Percentiles rank a stretch among this genome's conserved stretches.
Conservation (phyloP, 148 eudicot genomes). For the Vaccinium corymbosum region DNA sequence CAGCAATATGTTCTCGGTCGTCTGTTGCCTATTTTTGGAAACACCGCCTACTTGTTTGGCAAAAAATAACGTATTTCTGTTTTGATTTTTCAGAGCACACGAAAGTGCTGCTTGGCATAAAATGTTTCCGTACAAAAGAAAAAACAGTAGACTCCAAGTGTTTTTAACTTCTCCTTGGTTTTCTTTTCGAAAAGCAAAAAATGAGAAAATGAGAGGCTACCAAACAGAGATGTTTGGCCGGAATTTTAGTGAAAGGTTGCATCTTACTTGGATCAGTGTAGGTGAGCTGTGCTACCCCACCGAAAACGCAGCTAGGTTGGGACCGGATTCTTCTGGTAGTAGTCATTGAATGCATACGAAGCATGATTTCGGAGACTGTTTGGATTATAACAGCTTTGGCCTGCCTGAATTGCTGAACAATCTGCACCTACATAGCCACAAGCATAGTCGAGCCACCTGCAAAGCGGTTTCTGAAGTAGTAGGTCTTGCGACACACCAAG, state of each 20-base stretch:
- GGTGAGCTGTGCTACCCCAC: slow-evolving; percentile 79
- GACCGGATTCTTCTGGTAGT: slow-evolving; percentile 89
- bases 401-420: slow-evolving; percentile 75
- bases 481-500: slow-evolving; percentile 89
- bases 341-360: slow-evolving; percentile 81
- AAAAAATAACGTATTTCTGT: neutral
- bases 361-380: slow-evolving; percentile 71
- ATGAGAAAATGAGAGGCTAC: neutral
- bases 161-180: neutral
- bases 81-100: neutral
- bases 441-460: slow-evolving; percentile 93
- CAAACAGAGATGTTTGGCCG: neutral
- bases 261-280: slow-evolving; percentile 82
- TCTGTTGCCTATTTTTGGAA: neutral
- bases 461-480: slow-evolving; percentile 69
- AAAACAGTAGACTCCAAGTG: neutral
- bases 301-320: slow-evolving; percentile 91
- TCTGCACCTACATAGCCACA: slow-evolving; percentile 97
- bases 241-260: neutral
- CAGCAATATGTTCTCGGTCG: neutral
- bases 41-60: neutral
- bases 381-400: slow-evolving; percentile 69
- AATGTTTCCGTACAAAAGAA: neutral
- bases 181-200: neutral
- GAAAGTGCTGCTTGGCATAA: neutral